phyloP scores from a whole-genome alignment of 1,139 yeast genomes.

The Lodderomyces pseudojiufengensis region DNA sequence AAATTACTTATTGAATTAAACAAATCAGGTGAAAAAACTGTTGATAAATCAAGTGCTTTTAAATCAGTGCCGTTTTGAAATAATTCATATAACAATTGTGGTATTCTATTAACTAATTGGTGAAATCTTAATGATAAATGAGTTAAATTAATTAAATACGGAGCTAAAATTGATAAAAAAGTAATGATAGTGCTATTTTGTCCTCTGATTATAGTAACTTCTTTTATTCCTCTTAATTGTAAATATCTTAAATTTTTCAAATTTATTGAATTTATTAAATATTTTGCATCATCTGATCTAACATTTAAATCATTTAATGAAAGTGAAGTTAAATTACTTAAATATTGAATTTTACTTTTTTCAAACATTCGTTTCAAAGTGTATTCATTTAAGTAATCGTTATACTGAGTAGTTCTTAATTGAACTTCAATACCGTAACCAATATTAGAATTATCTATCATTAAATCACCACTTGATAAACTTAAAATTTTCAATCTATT shows the following conservation, averaged over 20 bases:
- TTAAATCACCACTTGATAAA: conserved; percentile 17
- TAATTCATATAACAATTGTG: conserved; percentile 29
- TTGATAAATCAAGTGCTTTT: conserved; percentile 38
- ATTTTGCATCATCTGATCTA: conserved; percentile 20
- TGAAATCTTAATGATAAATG: conserved; percentile 41
- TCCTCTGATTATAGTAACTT: conserved; percentile 10
- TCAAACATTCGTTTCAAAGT: conserved; percentile 12
- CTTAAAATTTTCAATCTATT: conserved; percentile 17
- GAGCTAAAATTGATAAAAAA: conserved; percentile 23
- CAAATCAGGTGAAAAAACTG: conserved; percentile 26
- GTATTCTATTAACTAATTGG: conserved; percentile 44
- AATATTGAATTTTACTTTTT: conserved; percentile 14
- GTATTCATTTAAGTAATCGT: no score
- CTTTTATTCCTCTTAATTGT: conserved; percentile 28
- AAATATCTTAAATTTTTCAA: conserved; percentile 20
- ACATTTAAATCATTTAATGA: conserved; percentile 28
- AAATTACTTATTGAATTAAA: conserved; percentile 21
- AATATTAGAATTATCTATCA: conserved; percentile 3
- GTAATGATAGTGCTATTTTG: background rate
- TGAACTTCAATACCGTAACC: no score
- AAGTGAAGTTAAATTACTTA: conserved; percentile 20
- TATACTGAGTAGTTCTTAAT: no score
- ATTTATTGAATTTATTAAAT: conserved; percentile 20
- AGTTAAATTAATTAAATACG: conserved; percentile 22
- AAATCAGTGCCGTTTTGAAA: conserved; percentile 15